phyloP scores from a whole-genome alignment of 805 yeast genomes.

The Komagataella populi region DNA sequence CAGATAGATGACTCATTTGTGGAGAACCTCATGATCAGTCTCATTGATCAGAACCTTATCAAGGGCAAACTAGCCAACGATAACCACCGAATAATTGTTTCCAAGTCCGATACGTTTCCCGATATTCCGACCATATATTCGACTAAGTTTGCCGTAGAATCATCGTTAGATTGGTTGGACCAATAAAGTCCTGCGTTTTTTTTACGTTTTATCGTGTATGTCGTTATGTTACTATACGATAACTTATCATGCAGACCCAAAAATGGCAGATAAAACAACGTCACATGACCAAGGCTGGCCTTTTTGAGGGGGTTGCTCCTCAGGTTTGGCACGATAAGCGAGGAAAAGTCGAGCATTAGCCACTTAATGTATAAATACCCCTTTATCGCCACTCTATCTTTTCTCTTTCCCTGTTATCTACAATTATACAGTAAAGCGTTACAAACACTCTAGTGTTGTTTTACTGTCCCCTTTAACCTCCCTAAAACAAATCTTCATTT shows the following conservation, averaged over 20 bases:
- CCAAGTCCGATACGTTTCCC: slow-evolving; percentile 18
- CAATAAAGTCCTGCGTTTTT: not conserved
- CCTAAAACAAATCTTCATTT: not conserved
- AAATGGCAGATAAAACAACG: not conserved
- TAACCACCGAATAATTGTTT: slow-evolving; percentile 10
- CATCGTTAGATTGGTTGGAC: slow-evolving; percentile 17
- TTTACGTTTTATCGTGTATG: not conserved
- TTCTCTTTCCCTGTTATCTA: not conserved
- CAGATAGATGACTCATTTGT: slow-evolving; percentile 23
- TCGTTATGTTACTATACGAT: not conserved
- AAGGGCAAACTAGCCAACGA: slow-evolving; percentile 31
- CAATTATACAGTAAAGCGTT: not conserved
- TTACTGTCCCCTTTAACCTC: not conserved
- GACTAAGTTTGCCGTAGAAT: slow-evolving; percentile 8
- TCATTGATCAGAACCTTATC: slow-evolving; percentile 40
- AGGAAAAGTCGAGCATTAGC: not conserved
- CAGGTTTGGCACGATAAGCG: not conserved
- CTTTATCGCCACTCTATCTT: not conserved
- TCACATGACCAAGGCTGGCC: not conserved
- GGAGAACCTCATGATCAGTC: slow-evolving; percentile 34
- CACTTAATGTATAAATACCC: not conserved
- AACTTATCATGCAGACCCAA: not conserved
- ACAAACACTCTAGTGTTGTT: not conserved
- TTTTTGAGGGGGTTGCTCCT: not conserved
- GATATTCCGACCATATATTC: slow-evolving; percentile 9